These are phyloP conservation scores for Sporothrix mexicana DNA, from an alignment of 2,329 filamentous ascomycete species.

Conservation along the genomic window DNA sequence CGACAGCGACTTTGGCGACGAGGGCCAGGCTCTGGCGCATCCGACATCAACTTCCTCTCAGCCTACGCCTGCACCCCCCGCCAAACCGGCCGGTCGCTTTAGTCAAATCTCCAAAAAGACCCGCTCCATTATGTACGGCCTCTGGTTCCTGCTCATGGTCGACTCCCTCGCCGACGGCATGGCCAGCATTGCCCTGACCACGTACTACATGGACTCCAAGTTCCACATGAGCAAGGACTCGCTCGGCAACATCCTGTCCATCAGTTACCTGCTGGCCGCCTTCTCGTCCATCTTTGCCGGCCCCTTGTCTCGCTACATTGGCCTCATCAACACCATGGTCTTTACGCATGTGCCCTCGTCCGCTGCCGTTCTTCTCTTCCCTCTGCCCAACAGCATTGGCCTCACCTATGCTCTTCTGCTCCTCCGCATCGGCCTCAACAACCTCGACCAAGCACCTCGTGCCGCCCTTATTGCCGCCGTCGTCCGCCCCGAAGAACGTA, in stretches of 20 bases:
- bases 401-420: constrained; percentile 62
- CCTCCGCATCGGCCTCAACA: constrained; percentile 66
- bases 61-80: constrained; percentile 37
- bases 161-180: constrained; percentile 71
- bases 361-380: constrained; percentile 64
- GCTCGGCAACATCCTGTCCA: constrained; percentile 64
- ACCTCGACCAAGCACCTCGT: constrained; percentile 72
- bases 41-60: constrained; percentile 18
- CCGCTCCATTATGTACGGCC: constrained; percentile 63
- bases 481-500: constrained; percentile 68
- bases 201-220: constrained; percentile 63
- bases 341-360: constrained; percentile 68
- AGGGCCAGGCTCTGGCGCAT: constrained; percentile 30
- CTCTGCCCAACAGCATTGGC: constrained; percentile 57
- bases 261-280: constrained; percentile 59
- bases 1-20: constrained; percentile 35
- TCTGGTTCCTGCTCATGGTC: constrained; percentile 68
- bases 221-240: constrained; percentile 62
- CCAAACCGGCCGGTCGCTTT: constrained; percentile 46
- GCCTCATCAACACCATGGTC: constrained; percentile 69
- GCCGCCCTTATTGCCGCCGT: constrained; percentile 71
- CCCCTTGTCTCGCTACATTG: constrained; percentile 62
- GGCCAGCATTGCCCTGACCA: constrained; percentile 63
- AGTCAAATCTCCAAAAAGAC: constrained; percentile 64
- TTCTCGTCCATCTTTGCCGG: constrained; percentile 62